Conservation (phyloP, 306 rosid genomes). For the Cyclanthera cordifolia region DNA sequence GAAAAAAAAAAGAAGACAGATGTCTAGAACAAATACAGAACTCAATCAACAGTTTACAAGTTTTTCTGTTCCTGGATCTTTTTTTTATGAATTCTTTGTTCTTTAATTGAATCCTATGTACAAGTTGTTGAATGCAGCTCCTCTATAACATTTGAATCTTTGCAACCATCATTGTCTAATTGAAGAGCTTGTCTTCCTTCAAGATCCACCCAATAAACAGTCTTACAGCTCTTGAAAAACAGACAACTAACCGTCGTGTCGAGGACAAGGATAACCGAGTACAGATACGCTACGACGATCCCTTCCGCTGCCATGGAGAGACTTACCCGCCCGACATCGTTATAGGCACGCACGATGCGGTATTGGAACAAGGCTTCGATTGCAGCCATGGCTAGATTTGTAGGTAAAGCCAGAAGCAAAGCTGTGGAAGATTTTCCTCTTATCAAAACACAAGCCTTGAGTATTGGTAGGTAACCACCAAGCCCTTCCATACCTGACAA, state of each 20-base stretch:
- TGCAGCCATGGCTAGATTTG: constrained; percentile 58
- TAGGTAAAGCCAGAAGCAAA: constrained; percentile 60
- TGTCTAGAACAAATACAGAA: not conserved
- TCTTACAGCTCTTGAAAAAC: constrained; percentile 55
- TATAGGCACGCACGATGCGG: constrained; percentile 47
- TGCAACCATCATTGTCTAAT: constrained; percentile 21
- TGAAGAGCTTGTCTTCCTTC: constrained; percentile 15
- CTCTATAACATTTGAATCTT: constrained; percentile 16
- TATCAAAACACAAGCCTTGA: constrained; percentile 58
- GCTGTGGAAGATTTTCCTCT: constrained; percentile 74
- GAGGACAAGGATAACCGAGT: constrained; percentile 58
- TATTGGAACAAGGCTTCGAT: constrained; percentile 76
- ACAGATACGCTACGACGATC: constrained; percentile 57
- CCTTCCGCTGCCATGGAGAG: constrained; percentile 48
- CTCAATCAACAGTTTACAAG: constrained; percentile 17
- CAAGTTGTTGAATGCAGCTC: not conserved
- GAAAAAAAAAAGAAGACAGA: not conserved
- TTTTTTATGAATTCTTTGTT: constrained; percentile 1
- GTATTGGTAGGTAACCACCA: constrained; percentile 58
- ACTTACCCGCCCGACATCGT: constrained; percentile 19
- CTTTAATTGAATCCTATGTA: not conserved
- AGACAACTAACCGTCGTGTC: constrained; percentile 55
- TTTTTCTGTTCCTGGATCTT: constrained; percentile 11
- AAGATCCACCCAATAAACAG: constrained; percentile 21
- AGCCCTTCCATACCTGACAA: constrained; percentile 56